Evolutionary conservation across 192 early-diverging fungal genomes (phyloP).

Genomic region (Funneliformis geosporum): DNA sequence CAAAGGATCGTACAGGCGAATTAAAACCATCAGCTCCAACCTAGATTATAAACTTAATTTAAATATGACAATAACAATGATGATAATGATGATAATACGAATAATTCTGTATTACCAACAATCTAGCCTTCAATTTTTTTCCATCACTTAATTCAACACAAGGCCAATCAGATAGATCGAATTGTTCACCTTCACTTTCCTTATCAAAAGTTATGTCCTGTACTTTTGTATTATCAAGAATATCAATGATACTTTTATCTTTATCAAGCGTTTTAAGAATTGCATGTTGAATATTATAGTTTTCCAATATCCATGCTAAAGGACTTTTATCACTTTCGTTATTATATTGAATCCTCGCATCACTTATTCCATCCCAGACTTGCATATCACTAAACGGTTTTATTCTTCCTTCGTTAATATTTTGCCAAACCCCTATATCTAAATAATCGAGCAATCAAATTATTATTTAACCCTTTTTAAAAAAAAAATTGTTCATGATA

Average conservation of each 20-base stretch:
- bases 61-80: neutral
- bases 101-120: slow-evolving; percentile 61
- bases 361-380: slow-evolving; percentile 78
- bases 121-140: slow-evolving; percentile 61
- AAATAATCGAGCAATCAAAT: slow-evolving; percentile 23
- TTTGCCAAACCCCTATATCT: slow-evolving; percentile 68
- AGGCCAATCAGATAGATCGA: slow-evolving; percentile 69
- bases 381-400: slow-evolving; percentile 70
- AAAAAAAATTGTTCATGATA: neutral
- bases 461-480: neutral
- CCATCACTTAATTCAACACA: slow-evolving; percentile 67
- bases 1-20: slow-evolving; percentile 82
- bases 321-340: slow-evolving; percentile 42
- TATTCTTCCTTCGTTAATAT: slow-evolving; percentile 57
- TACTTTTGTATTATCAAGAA: slow-evolving; percentile 74
- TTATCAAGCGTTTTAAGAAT: slow-evolving; percentile 56
- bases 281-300: slow-evolving; percentile 74
- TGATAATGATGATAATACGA: no score
- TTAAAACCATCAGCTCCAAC: slow-evolving; percentile 89
- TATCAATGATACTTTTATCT: slow-evolving; percentile 50
- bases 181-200: slow-evolving; percentile 11
- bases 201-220: slow-evolving; percentile 46
- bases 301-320: slow-evolving; percentile 90
- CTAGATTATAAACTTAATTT: slow-evolving; percentile 28
- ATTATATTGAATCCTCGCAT: slow-evolving; percentile 68